Conservation (phyloP, 2,329 filamentous ascomycete genomes). For the Thyridium curvatum region DNA sequence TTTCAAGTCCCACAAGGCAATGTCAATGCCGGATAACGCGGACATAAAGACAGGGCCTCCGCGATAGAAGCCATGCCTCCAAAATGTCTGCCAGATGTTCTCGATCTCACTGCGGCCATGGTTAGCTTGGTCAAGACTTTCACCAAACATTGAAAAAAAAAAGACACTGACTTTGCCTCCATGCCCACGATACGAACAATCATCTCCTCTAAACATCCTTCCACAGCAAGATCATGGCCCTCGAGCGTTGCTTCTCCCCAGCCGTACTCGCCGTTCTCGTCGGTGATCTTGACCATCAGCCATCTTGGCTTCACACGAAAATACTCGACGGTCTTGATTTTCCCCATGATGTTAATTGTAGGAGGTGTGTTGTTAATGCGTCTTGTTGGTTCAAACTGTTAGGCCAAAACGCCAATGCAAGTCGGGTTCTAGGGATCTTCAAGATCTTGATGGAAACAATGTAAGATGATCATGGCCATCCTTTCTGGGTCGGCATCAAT, state of each 20-base stretch:
- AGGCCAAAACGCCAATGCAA: too few species aligned
- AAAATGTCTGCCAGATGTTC: slow-evolving; percentile 63
- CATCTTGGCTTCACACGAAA: slow-evolving; percentile 62
- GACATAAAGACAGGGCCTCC: slow-evolving; percentile 68
- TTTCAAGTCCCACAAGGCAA: slow-evolving; percentile 66
- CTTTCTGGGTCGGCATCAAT: too few species aligned
- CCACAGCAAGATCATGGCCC: slow-evolving; percentile 59
- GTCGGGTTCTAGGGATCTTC: too few species aligned
- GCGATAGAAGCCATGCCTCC: slow-evolving; percentile 61
- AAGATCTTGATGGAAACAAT: too few species aligned
- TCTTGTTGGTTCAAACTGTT: too few species aligned
- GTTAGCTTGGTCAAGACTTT: slow-evolving; percentile 11
- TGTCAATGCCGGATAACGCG: slow-evolving; percentile 64
- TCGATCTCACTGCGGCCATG: slow-evolving; percentile 54
- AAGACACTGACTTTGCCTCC: slow-evolving; percentile 50
- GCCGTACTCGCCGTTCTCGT: slow-evolving; percentile 50
- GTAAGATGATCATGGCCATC: too few species aligned
- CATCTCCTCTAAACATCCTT: slow-evolving; percentile 58
- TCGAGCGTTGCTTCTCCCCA: slow-evolving; percentile 65
- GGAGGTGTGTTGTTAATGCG: not conserved
- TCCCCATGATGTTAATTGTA: slow-evolving; percentile 7
- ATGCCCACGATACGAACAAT: slow-evolving; percentile 49
- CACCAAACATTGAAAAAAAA: not conserved
- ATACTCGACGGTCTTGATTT: slow-evolving; percentile 55
- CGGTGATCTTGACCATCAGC: slow-evolving; percentile 63